phyloP scores from a whole-genome alignment of 23 red algal genomes.

The Gracilaria domingensis region DNA sequence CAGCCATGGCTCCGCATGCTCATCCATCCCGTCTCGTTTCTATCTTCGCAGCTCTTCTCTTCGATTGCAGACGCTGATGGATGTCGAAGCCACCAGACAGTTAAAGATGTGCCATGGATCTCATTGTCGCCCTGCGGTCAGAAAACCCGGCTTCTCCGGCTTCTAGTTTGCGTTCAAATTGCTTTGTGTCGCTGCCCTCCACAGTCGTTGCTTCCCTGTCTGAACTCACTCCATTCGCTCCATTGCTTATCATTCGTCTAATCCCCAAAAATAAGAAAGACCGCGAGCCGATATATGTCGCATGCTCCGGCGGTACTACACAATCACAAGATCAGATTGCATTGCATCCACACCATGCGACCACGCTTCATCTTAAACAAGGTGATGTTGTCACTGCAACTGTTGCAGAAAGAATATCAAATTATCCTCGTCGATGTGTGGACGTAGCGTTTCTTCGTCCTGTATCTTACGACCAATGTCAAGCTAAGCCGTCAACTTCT shows the following conservation, averaged over 20 bases:
- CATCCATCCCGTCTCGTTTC: too few relatives aligned
- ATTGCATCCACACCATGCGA: slow-evolving; percentile 35
- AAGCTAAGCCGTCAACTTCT: slow-evolving; percentile 4
- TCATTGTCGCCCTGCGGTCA: slow-evolving; percentile 5
- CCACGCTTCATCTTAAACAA: slow-evolving; percentile 34
- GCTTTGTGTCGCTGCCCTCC: slow-evolving; percentile 48
- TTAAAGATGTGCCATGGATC: slow-evolving; percentile 5
- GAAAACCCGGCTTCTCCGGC: neutral
- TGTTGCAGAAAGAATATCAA: slow-evolving; percentile 49
- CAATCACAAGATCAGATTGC: neutral
- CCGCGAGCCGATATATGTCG: slow-evolving; percentile 28
- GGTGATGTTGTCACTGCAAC: slow-evolving; percentile 32
- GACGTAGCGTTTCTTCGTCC: slow-evolving; percentile 43
- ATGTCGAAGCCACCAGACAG: neutral
- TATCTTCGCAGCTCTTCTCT: too few relatives aligned
- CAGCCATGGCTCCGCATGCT: too few relatives aligned
- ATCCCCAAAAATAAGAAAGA: neutral
- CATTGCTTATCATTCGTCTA: slow-evolving; percentile 40
- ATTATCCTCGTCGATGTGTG: slow-evolving; percentile 16
- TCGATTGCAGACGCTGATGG: neutral
- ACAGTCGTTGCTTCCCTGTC: slow-evolving; percentile 44
- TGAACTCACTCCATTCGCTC: slow-evolving; percentile 35
- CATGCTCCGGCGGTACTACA: slow-evolving; percentile 40
- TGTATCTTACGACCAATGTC: slow-evolving; percentile 46
- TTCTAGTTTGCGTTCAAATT: slow-evolving; percentile 8